These are phyloP conservation scores for Vaucheria bursata DNA, from an alignment of 352 stramenopile species.

Conservation along the genomic window DNA sequence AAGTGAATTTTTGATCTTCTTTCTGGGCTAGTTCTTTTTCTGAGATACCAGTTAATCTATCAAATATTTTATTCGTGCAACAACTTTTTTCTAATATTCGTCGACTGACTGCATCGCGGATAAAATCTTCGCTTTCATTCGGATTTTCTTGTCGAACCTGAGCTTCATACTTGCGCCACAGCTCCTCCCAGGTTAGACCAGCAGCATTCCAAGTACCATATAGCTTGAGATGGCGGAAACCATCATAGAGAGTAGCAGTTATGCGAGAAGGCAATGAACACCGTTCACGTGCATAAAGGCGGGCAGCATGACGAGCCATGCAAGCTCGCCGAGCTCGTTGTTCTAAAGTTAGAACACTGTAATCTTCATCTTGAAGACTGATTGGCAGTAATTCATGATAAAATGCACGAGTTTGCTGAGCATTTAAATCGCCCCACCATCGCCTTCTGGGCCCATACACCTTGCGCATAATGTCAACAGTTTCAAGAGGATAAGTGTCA, in stretches of 20 bases:
- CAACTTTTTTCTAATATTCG: constrained; percentile 65
- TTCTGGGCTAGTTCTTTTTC: not conserved
- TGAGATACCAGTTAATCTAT: constrained; percentile 50
- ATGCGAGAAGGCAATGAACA: constrained; percentile 57
- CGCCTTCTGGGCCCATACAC: constrained; percentile 64
- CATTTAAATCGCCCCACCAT: constrained; percentile 66
- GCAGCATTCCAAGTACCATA: constrained; percentile 51
- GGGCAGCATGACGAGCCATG: constrained; percentile 60
- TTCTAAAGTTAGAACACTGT: constrained; percentile 48
- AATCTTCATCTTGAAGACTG: constrained; percentile 46
- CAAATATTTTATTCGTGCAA: constrained; percentile 59
- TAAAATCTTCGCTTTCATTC: constrained; percentile 54
- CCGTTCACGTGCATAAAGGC: constrained; percentile 64
- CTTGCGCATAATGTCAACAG: constrained; percentile 54
- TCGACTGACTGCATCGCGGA: constrained; percentile 59
- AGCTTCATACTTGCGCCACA: constrained; percentile 66
- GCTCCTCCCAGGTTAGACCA: constrained; percentile 63
- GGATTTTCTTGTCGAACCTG: constrained; percentile 52
- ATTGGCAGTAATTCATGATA: constrained; percentile 67
- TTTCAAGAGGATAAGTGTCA: constrained; percentile 23
- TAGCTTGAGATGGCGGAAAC: constrained; percentile 55
- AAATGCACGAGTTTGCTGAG: constrained; percentile 55
- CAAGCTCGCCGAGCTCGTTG: constrained; percentile 61
- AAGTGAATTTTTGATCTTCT: not conserved
- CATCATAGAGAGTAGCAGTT: constrained; percentile 59